These are phyloP conservation scores for Fraxinus angustifolia DNA, from an alignment of 305 asterid species.

Conservation along the genomic window DNA sequence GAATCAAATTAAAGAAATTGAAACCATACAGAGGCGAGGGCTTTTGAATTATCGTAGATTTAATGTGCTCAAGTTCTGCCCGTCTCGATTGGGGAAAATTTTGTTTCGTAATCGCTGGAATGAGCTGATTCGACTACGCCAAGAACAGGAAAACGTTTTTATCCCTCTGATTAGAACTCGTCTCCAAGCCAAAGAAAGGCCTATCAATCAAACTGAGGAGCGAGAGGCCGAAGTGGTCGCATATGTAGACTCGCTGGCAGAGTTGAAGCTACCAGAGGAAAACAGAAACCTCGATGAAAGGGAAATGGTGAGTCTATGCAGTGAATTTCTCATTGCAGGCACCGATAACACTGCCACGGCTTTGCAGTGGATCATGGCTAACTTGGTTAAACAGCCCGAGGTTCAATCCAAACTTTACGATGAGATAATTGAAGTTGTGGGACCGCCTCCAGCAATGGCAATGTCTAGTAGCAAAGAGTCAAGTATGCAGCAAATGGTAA, in stretches of 20 bases:
- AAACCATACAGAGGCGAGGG: slow-evolving; percentile 31
- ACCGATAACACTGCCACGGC: slow-evolving; percentile 49
- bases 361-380: slow-evolving; percentile 52
- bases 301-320: slow-evolving; percentile 44
- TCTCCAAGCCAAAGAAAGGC: slow-evolving; percentile 27
- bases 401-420: slow-evolving; percentile 40
- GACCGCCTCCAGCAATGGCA: slow-evolving; percentile 9
- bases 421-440: slow-evolving; percentile 40
- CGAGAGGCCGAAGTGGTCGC: slow-evolving; percentile 19
- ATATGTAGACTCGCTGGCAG: slow-evolving; percentile 42
- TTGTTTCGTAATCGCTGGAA: slow-evolving; percentile 49
- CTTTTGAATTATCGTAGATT: slow-evolving; percentile 33
- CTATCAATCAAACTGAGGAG: neutral
- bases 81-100: slow-evolving; percentile 49
- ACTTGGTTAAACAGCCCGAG: slow-evolving; percentile 35
- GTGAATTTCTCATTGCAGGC: slow-evolving; percentile 44
- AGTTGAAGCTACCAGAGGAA: slow-evolving; percentile 39
- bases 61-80: slow-evolving; percentile 43
- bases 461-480: neutral
- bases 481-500: slow-evolving; percentile 17
- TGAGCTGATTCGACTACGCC: slow-evolving; percentile 36
- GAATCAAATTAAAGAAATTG: slow-evolving; percentile 49
- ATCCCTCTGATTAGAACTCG: slow-evolving; percentile 57
- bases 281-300: slow-evolving; percentile 34
- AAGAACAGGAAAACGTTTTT: slow-evolving; percentile 38